Evolutionary conservation across 2,329 filamentous ascomycete genomes (phyloP), one percentile per base, ranked within the genome.

Genomic region (Colletotrichum acutatum): DNA sequence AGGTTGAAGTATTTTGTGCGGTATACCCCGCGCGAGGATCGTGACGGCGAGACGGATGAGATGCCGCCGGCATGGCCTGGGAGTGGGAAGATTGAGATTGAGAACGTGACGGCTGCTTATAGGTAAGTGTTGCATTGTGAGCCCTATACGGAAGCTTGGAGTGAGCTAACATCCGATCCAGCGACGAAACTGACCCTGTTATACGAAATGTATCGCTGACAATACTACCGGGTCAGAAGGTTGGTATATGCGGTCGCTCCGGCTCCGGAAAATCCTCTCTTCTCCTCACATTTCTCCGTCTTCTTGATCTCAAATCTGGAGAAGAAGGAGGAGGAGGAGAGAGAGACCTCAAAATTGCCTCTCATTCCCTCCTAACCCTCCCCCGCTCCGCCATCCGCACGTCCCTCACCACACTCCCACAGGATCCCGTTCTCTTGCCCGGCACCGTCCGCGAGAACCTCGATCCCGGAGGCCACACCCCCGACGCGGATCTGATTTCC

Each of bases 261-360:
- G 87, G 87, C 11, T 88, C 86, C 68, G 87, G 88, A 2, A 89
- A 89, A 77, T 86, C 84, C 0, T 87, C 86, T 0, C 79, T 89
- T 1, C 77, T 88, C 0, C 79, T 86, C 1, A 81, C 84, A 0
- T 79, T 90, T 2, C 82, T 89, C 26, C 83, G 86, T 5, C 82
- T 90, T 58, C 76, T 89, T 2, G 86, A 89, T 26, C 76, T 84
- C 2, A 79, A 80, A 0, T 30, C 69, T 5, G 22, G 0, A 19
- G 26, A 30, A 19, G 54, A 16, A 26, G 77, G 19, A 46, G 42
- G 19, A 49, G 42, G 19, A 49, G 42, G 76, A 0, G 65, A 57
- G 81, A 0, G 61, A 68, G 79, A 70, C 6, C 83, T 90, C 52
- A 77, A 66, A 1, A 81, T 90, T 16, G 86, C 88, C 58, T 82